A percentile compares a stretch with the other conserved stretches of the same genome.
phyloP scores from a whole-genome alignment of 352 stramenopile genomes.

The Peronospora belbahrii region DNA sequence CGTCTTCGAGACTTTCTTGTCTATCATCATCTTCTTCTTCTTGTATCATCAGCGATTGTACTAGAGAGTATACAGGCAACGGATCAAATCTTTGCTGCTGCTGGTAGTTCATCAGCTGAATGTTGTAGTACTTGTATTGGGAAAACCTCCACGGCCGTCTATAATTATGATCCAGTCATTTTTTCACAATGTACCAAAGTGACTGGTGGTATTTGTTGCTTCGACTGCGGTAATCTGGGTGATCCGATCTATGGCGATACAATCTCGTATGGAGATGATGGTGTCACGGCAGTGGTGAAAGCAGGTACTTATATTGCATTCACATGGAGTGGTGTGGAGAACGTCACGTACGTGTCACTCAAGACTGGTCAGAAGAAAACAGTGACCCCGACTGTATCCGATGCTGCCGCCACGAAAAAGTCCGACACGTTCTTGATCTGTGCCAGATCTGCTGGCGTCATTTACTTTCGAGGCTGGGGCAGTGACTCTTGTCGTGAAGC shows the following conservation, averaged over 20 bases:
- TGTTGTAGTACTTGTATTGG: slow-evolving; percentile 66
- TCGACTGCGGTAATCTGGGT: slow-evolving; percentile 45
- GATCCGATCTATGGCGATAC: slow-evolving; percentile 23
- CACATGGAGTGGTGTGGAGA: slow-evolving; percentile 35
- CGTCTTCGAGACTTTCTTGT: too few species aligned
- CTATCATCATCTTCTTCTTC: too few species aligned
- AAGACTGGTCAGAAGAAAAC: slow-evolving; percentile 64
- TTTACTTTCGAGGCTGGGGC: slow-evolving; percentile 58
- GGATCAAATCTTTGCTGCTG: slow-evolving; percentile 4
- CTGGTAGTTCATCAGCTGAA: slow-evolving; percentile 15
- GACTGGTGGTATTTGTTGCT: slow-evolving; percentile 56
- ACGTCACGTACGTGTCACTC: slow-evolving; percentile 59
- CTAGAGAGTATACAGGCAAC: too few species aligned
- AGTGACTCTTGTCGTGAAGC: slow-evolving; percentile 41
- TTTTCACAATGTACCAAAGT: slow-evolving; percentile 41
- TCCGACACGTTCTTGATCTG: slow-evolving; percentile 53
- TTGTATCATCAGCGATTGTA: too few species aligned
- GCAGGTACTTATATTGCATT: slow-evolving; percentile 46
- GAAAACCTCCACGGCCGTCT: slow-evolving; percentile 42
- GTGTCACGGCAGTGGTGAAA: slow-evolving; percentile 43
- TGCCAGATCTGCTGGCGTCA: slow-evolving; percentile 35
- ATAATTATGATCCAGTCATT: slow-evolving; percentile 63
- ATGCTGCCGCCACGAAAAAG: slow-evolving; percentile 28
- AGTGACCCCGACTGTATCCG: slow-evolving; percentile 34
- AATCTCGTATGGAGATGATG: slow-evolving; percentile 32